Base-by-base conservation (phyloP, 768 basidiomycete species). In the Trametes sanguinea region DNA sequence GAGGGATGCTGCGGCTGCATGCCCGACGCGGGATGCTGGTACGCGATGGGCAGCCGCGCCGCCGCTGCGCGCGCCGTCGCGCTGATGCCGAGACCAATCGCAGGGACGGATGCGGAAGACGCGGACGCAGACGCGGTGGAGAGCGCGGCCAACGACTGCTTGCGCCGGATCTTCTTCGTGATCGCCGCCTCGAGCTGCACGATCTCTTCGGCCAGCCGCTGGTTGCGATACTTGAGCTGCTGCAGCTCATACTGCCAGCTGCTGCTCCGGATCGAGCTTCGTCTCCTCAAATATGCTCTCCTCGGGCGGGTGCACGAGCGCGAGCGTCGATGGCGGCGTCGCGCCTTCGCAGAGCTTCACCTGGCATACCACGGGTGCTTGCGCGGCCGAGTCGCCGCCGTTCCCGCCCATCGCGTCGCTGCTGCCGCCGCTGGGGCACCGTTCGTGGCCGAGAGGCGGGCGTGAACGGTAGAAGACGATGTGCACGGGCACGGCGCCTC, bases 241-340 rank as follows among this genome's bases (percentile, higher is more conserved):
- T 93, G 89, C 51, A 95, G 78, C 76, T 94, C 92, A 67, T 94
- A 96, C 76, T 96, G 94, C 94, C 95, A 97, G 65, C 91, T 93
- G 35, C 88, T 88, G 10, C 84, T 87, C 4, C 88, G 77, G 13
- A n/a, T 76, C 73, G 0, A 82, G 80, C 45, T 89, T 85, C 13
- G 95, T 80, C 71, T 92, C 90, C 43, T 84, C 85, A 63, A 93
- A 94, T 16, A 94, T 72, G 65, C 91, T 79, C 61, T 74, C 69
- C 6, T 9, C 42, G 8, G 47, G 29, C 1, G 69, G 30, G 43
- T 68, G 72, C 33, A 54, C 62, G 50, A 66, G 32, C 10, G 66
- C 17, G 4, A 35, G 29, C 4, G 57, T 59, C 55, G 42, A 3
- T 39, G 65, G 62, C 35, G 60, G 17, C 64, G 66, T 54, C 45